A percentile compares a stretch with the other conserved stretches of the same genome.
Conservation (phyloP, 345 rosid genomes). For the Sisymbrium altissimum region DNA sequence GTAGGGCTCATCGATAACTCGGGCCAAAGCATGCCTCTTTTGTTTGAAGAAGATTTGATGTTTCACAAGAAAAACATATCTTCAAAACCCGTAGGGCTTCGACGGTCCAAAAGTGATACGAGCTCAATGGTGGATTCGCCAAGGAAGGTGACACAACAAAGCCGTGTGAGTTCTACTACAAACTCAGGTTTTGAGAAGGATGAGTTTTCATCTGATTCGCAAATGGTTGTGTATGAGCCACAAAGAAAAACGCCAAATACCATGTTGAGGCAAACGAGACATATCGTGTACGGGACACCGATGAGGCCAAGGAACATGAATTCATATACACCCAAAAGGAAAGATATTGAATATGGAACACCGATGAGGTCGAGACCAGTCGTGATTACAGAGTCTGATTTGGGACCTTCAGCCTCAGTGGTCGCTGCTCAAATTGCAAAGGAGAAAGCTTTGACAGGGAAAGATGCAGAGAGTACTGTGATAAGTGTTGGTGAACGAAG, state of each 20-base stretch:
- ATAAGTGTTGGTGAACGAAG: slow-evolving; percentile 47
- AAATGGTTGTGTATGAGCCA: slow-evolving; percentile 4
- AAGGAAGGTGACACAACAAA: slow-evolving; percentile 20
- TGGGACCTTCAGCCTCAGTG: slow-evolving; percentile 88
- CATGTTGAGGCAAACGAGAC: neutral
- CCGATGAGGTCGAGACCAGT: slow-evolving; percentile 35
- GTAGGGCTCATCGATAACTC: slow-evolving; percentile 77
- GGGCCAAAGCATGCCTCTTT: slow-evolving; percentile 78
- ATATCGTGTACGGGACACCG: slow-evolving; percentile 31
- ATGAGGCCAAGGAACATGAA: slow-evolving; percentile 27
- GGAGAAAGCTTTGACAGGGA: slow-evolving; percentile 27
- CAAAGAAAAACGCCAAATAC: slow-evolving; percentile 20
- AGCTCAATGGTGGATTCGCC: slow-evolving; percentile 53
- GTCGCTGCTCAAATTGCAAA: slow-evolving; percentile 65
- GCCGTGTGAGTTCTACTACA: slow-evolving; percentile 33
- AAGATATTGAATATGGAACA: slow-evolving; percentile 31
- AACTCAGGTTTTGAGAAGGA: slow-evolving; percentile 37
- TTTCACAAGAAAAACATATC: slow-evolving; percentile 33
- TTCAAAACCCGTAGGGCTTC: slow-evolving; percentile 54
- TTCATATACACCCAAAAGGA: slow-evolving; percentile 30
- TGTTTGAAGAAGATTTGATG: slow-evolving; percentile 32
- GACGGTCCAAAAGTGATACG: slow-evolving; percentile 75
- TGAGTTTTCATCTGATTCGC: slow-evolving; percentile 32
- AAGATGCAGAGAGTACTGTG: slow-evolving; percentile 52
- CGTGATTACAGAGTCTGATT: slow-evolving; percentile 57